Evolutionary conservation across 768 basidiomycete species (phyloP).

Genomic region (Lyophyllum atratum): DNA sequence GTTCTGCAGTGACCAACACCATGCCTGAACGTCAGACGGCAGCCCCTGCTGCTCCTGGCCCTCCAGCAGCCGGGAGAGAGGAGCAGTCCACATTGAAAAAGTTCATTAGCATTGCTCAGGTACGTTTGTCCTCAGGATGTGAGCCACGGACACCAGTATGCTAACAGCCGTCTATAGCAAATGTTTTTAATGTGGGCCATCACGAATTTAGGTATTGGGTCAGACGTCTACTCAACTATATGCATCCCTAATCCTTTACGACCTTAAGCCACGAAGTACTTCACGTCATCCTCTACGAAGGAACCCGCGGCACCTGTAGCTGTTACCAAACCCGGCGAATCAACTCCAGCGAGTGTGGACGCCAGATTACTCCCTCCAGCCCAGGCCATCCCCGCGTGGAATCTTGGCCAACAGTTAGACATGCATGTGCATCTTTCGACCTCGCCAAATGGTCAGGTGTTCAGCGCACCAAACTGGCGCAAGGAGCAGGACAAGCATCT

Average conservation of each 20-base stretch:
- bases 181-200: constrained; percentile 64
- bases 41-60: constrained; percentile 10
- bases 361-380: constrained; percentile 56
- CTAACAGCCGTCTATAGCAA: constrained; percentile 52
- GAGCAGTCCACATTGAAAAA: constrained; percentile 20
- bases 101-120: constrained; percentile 28
- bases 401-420: constrained; percentile 56
- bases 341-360: constrained; percentile 35
- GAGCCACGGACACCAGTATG: not conserved
- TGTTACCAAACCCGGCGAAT: constrained; percentile 15
- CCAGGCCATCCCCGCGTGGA: constrained; percentile 60
- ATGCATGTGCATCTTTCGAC: constrained; percentile 79
- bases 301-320: not conserved
- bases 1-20: constrained; percentile 2
- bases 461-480: constrained; percentile 47
- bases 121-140: constrained; percentile 2
- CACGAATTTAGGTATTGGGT: constrained; percentile 56
- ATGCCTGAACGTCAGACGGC: constrained; percentile 21
- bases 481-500: constrained; percentile 51
- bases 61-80: constrained; percentile 7
- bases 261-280: constrained; percentile 28
- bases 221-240: not conserved
- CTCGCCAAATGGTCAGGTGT: constrained; percentile 60
- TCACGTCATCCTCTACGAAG: constrained; percentile 11
- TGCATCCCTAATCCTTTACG: not conserved